phyloP scores from a whole-genome alignment of 78 protist genomes.

The Protostelium mycophagum region DNA sequence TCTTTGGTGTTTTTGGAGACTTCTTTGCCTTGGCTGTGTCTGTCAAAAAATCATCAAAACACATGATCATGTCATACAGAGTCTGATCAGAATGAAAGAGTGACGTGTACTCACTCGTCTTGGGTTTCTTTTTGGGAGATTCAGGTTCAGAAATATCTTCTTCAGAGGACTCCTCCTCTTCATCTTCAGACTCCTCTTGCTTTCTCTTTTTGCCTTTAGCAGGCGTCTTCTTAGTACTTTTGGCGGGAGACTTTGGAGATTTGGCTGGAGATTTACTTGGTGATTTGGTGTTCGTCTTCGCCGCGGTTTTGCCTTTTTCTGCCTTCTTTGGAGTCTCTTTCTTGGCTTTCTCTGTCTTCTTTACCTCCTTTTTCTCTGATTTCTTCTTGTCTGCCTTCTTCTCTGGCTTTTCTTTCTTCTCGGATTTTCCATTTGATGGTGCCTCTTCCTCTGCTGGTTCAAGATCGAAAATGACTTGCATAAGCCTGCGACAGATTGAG shows the following conservation, averaged over 20 bases:
- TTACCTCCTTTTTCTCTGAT: not conserved
- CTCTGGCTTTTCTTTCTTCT: not conserved
- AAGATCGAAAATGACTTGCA: not conserved
- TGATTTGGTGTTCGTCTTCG: not conserved
- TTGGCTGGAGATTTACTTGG: too few species aligned
- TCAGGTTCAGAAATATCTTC: too few species aligned
- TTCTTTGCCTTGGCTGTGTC: not conserved
- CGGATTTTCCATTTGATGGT: not conserved
- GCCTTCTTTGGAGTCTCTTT: not conserved
- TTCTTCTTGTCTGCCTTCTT: not conserved
- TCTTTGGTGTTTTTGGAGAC: not conserved
- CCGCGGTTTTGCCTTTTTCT: not conserved
- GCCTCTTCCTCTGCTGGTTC: not conserved
- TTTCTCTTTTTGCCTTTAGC: too few species aligned
- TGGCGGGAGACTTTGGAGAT: too few species aligned
- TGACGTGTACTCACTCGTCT: too few species aligned
- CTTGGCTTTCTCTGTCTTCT: not conserved
- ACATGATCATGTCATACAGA: too few species aligned
- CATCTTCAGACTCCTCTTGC: too few species aligned
- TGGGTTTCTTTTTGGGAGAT: too few species aligned
- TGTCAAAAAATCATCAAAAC: too few species aligned
- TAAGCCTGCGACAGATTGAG: not conserved
- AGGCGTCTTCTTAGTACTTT: too few species aligned
- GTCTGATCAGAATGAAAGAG: too few species aligned
- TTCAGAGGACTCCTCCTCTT: too few species aligned